These are phyloP conservation scores for Candida multigemmis DNA, from an alignment of 805 yeast genomes.

Conservation along the genomic window DNA sequence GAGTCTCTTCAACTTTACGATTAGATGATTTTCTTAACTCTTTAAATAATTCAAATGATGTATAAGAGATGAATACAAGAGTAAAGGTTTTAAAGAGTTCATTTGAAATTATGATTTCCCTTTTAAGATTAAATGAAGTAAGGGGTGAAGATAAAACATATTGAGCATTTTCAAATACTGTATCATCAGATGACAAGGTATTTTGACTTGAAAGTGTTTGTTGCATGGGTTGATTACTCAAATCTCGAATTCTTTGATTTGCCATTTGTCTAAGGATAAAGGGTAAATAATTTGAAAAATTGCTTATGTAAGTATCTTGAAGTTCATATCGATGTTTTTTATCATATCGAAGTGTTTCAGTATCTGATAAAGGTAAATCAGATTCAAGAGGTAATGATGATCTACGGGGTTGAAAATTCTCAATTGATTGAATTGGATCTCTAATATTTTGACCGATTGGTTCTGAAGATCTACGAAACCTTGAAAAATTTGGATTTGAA, in stretches of 20 bases:
- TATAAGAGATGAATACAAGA: constrained; percentile 21
- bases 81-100: constrained; percentile 20
- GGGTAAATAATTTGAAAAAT: constrained; percentile 28
- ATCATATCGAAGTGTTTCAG: constrained; percentile 22
- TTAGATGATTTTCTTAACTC: constrained; percentile 10
- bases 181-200: no score
- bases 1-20: constrained; percentile 1
- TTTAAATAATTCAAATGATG: constrained; percentile 19
- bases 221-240: no score
- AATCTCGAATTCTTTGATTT: no score
- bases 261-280: constrained; percentile 26
- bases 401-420: not conserved
- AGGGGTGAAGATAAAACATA: no score
- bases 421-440: no score
- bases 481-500: no score
- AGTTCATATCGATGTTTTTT: constrained; percentile 17
- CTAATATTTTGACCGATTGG: no score
- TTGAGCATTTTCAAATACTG: no score
- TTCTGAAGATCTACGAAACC: no score
- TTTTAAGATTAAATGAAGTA: constrained; percentile 18
- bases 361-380: constrained; percentile 26
- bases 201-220: no score
- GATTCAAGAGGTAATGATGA: constrained; percentile 6
- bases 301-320: constrained; percentile 28
- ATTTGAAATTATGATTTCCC: constrained; percentile 19